phyloP scores from a whole-genome alignment of 345 rosid genomes.

The Xanthoceras sorbifolium region DNA sequence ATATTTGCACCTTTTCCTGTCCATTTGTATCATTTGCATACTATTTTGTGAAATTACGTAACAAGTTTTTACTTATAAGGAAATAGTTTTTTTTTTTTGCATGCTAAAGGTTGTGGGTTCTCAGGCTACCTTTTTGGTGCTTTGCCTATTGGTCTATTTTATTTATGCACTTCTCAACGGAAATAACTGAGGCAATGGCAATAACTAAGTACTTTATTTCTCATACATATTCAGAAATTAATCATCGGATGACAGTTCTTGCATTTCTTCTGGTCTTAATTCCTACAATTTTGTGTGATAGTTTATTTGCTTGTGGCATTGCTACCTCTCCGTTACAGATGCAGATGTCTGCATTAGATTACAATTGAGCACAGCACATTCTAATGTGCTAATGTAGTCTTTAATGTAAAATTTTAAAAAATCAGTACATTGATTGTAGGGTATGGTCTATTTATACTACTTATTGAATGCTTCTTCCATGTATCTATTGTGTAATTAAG shows the following conservation, averaged over 20 bases:
- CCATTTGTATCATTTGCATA: not conserved
- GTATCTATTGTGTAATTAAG: not conserved
- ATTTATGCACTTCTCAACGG: not conserved
- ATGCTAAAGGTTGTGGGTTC: not conserved
- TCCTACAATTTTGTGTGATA: not conserved
- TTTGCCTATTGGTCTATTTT: not conserved
- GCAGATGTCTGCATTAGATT: not conserved
- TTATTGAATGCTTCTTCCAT: not conserved
- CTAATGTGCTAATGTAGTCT: not conserved
- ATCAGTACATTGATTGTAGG: not conserved
- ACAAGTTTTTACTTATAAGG: not conserved
- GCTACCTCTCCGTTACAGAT: not conserved
- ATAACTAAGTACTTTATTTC: not conserved
- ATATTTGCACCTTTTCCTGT: not conserved
- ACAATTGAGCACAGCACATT: not conserved
- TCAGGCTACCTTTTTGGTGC: not conserved
- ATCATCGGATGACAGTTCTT: not conserved
- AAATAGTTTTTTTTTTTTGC: not conserved
- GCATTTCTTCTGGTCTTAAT: not conserved
- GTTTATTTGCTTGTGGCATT: conserved; percentile 2
- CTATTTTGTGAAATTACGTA: not conserved
- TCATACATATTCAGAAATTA: not conserved
- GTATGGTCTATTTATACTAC: not conserved
- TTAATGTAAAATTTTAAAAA: not conserved
- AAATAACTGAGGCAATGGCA: not conserved